Evolutionary conservation across 2,329 filamentous ascomycete genomes (phyloP), one percentile per base, ranked within the genome.

Genomic region (Catunica adiposa): DNA sequence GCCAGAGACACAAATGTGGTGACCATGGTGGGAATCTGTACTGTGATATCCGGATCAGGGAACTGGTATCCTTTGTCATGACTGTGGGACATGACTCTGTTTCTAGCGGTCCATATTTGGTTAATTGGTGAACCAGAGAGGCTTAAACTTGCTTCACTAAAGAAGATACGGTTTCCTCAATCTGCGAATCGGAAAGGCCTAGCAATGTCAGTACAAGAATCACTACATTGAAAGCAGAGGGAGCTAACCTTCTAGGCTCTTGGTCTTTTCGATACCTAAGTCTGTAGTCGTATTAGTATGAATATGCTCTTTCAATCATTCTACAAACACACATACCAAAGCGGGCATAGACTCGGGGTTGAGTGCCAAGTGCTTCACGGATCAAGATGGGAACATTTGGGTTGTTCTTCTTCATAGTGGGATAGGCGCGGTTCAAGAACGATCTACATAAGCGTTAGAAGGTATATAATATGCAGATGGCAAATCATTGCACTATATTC

Each of bases 361-460:
- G 74, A 55, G 86, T 87, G 65, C 86, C 88, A 63, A 80, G 74
- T 54, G 90, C 92, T 75, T 97, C 92, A 67, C 92, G 86, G 66
- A 98, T 82, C 75, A 98, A 76, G 71, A 98, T 97, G 55, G 92
- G 92, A 51, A 79, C 89, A 70, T 86, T 75, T 57, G 92, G 92
- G 75, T 98, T 98, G 78, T 90, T 86, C 77, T 94, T 94, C 82
- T 98, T 98, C 90, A 98, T 97, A 59, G 86, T 92, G 50, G 92
- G 92, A 71, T 98, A 98, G 62, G 89, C 83, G 68, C 87, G 82
- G 61, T 83, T 84, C 62, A 98, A 77, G 73, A 98, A 98, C 29
- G 85, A 83, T 69, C 92, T 96, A 64, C 53, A 55, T 37, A 31
- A 8, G 15, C 5, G 29, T 34, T 11, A 34, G 29, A 5, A n/a